Base-by-base conservation (phyloP, 1,284 basidiomycete genomes). In the Apiotrichum brassicae region DNA sequence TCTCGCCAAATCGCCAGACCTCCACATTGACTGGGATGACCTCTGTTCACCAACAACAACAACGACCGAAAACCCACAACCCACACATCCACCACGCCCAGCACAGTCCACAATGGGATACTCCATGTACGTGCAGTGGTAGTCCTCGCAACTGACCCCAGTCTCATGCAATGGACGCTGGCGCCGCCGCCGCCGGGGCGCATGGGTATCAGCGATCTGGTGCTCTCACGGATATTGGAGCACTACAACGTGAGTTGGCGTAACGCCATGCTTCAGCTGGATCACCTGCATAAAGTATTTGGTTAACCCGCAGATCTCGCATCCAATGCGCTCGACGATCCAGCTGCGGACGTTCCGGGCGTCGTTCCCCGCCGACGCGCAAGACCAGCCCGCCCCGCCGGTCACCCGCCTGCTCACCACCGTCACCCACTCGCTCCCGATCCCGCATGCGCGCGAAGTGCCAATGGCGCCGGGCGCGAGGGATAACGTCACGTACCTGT, bases 151-250 rank as follows among this genome's bases (percentile, higher is more conserved):
- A n/a, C 53, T 61, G 20, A 56, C 53, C 18, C 39, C 47, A 71
- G 69, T 11, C 59, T 65, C n/a, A 54, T 68, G 25, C 68, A 70
- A 53, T 71, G 69, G 69, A 58, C 65, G 23, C 58, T 58, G 34
- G 36, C 58, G 2, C 51, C 56, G 14, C 18, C 40, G 12, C 62
- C 63, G 23, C 23, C 48, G 18, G 54, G 59, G n/a, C 52, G 52
- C 13, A 54, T 57, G 18, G 49, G 49, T 13, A 61, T 68, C 20
- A 54, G 52, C 25, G 68, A 71, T 30, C 58, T 69, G n/a, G 51
- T 71, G 48, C 43, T 64, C 12, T 54, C 57, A 24, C 56, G 66
- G 5, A 54, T 70, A 3, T 57, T 71, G 3, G 68, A 70, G 46
- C 62, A 63, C 33, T 66, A 71, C 47, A 58, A 61, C 12, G 68